Conservation (phyloP, 2,329 filamentous ascomycete genomes). For the Herpotrichia juniperi region DNA sequence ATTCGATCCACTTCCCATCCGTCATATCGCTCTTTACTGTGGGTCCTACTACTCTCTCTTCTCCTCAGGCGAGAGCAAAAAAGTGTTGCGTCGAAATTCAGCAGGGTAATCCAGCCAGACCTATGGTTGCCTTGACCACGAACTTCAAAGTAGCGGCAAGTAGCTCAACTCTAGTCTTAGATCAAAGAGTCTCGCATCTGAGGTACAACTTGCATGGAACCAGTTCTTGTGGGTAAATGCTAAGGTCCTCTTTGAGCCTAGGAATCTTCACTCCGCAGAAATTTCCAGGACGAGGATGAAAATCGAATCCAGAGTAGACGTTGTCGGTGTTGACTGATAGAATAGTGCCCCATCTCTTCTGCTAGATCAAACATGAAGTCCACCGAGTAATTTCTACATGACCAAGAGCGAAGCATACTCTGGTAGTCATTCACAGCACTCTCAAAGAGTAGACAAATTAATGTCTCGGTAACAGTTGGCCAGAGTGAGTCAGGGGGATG, state of each 20-base stretch:
- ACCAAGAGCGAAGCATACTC: constrained; percentile 70
- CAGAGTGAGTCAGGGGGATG: constrained; percentile 69
- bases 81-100: constrained; percentile 60
- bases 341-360: constrained; percentile 61
- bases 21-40: constrained; percentile 54
- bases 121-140: constrained; percentile 58
- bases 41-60: constrained; percentile 54
- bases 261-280: constrained; percentile 51
- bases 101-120: constrained; percentile 62
- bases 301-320: constrained; percentile 38
- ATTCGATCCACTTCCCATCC: constrained; percentile 50
- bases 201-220: constrained; percentile 56
- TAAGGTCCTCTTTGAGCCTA: constrained; percentile 50
- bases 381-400: constrained; percentile 64
- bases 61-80: constrained; percentile 56
- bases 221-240: constrained; percentile 59
- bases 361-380: constrained; percentile 69
- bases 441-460: constrained; percentile 61
- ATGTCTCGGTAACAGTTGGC: constrained; percentile 61
- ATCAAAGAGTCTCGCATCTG: constrained; percentile 55
- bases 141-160: constrained; percentile 45
- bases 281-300: constrained; percentile 54
- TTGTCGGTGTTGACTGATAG: constrained; percentile 47
- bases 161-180: constrained; percentile 53
- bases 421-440: constrained; percentile 64